Percentiles rank a stretch among this genome's conserved stretches.
These are phyloP conservation scores for Gymnopus androsaceus DNA, from an alignment of 1,284 basidiomycete species.

Conservation along the genomic window DNA sequence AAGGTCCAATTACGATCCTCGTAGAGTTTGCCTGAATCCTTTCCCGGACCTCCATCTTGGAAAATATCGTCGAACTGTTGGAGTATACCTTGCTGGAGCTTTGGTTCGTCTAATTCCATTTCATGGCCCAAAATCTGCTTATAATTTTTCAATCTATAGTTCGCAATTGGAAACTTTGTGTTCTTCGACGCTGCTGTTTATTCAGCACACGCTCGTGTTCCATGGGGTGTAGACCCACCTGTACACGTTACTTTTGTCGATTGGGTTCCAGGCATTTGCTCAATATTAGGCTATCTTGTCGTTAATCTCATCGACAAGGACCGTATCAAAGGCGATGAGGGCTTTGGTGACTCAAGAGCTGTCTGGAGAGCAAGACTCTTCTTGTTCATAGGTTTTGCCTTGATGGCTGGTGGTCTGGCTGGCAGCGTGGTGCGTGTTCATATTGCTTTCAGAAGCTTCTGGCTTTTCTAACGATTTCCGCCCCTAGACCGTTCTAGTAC, in stretches of 20 bases:
- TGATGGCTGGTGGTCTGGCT: conserved; percentile 95
- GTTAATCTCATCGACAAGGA: conserved; percentile 97
- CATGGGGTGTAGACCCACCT: conserved; percentile 70
- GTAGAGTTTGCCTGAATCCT: conserved; percentile 17
- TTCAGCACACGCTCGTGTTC: conserved; percentile 79
- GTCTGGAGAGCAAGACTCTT: conserved; percentile 91
- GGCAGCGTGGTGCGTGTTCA: conserved; percentile 79
- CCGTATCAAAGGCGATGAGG: conserved; percentile 80
- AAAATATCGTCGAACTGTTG: conserved; percentile 76
- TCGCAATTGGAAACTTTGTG: conserved; percentile 93
- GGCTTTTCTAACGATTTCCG: conserved; percentile 1
- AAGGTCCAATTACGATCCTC: conserved; percentile 16
- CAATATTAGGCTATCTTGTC: conserved; percentile 91
- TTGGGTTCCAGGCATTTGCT: conserved; percentile 94
- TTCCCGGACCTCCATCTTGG: conserved; percentile 16
- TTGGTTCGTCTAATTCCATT: conserved; percentile 60
- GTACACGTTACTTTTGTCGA: conserved; percentile 91
- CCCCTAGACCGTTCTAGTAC: conserved; percentile 79
- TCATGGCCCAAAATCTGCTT: neutral
- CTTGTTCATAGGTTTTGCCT: conserved; percentile 93
- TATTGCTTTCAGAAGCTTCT: neutral
- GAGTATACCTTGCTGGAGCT: conserved; percentile 90
- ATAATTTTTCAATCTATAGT: conserved; percentile 48
- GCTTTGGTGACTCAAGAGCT: conserved; percentile 76
- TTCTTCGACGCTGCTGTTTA: conserved; percentile 93